These are phyloP conservation scores for Fusarium heterosporum DNA, from an alignment of 2,329 filamentous ascomycete species.

Conservation along the genomic window DNA sequence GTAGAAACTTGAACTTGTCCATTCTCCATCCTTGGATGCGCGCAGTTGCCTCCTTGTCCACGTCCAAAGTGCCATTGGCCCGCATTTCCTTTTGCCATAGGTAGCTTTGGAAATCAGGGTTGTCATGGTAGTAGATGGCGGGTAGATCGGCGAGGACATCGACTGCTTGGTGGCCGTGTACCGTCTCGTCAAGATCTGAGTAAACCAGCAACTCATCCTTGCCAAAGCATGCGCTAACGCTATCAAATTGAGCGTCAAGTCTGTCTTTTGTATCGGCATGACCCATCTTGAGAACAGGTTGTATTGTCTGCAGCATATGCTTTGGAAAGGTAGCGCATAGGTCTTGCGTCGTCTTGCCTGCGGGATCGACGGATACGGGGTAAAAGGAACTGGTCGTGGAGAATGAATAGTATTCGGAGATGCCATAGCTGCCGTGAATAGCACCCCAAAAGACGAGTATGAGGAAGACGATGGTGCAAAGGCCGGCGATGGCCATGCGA, in stretches of 20 bases:
- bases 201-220: constrained; percentile 59
- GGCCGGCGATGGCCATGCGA: constrained; percentile 46
- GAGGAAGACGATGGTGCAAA: constrained; percentile 41
- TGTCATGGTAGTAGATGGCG: constrained; percentile 51
- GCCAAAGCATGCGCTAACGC: constrained; percentile 63
- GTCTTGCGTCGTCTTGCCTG: constrained; percentile 42
- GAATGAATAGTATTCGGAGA: constrained; percentile 48
- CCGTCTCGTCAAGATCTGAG: constrained; percentile 62
- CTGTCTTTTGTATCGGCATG: constrained; percentile 48
- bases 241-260: constrained; percentile 60
- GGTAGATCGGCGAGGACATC: constrained; percentile 62
- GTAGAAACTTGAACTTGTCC: constrained; percentile 69
- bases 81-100: constrained; percentile 54
- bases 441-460: constrained; percentile 44
- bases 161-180: constrained; percentile 57
- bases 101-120: constrained; percentile 56
- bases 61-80: constrained; percentile 50
- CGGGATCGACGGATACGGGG: constrained; percentile 47
- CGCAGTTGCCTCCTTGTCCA: constrained; percentile 47
- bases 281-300: constrained; percentile 52
- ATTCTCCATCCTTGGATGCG: constrained; percentile 61
- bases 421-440: constrained; percentile 42
- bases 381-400: constrained; percentile 48
- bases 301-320: constrained; percentile 48
- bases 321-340: constrained; percentile 51